Percentiles rank a stretch among this genome's conserved stretches.
Evolutionary conservation across 192 early-diverging fungal genomes (phyloP).

Genomic region (Chytriomyces sp.): DNA sequence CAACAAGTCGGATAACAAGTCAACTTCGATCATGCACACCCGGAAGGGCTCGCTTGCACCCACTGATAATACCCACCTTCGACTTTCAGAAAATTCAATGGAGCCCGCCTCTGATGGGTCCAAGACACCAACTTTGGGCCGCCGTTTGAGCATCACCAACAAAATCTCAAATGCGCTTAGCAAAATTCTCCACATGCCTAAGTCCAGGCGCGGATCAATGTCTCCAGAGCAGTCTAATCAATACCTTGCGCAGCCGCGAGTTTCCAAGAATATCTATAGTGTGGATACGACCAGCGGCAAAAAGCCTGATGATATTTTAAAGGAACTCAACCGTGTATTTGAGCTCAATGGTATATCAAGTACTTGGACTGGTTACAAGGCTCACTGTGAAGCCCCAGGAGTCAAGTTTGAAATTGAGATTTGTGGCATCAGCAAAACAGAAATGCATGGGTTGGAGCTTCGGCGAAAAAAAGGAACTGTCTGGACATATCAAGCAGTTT

Average conservation of each 20-base stretch:
- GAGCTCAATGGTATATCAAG: conserved; percentile 22
- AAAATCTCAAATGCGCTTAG: conserved; percentile 21
- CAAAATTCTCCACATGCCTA: conserved; percentile 17
- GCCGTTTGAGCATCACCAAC: conserved; percentile 1
- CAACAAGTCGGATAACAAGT: not conserved
- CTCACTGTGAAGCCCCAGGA: conserved; percentile 24
- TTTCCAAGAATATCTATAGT: conserved; percentile 36
- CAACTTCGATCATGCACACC: no score
- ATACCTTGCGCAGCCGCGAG: conserved; percentile 11
- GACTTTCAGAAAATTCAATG: not conserved
- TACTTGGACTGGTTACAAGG: conserved; percentile 32
- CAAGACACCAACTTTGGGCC: no score
- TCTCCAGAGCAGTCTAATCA: conserved; percentile 8
- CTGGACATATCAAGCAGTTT: conserved; percentile 45
- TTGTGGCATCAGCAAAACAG: conserved; percentile 41
- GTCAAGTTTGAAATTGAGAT: conserved; percentile 49
- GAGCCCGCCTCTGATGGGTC: no score
- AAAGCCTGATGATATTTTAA: conserved; percentile 37
- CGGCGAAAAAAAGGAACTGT: conserved; percentile 43
- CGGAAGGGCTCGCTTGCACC: not conserved
- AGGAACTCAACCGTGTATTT: conserved; percentile 45
- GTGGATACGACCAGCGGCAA: conserved; percentile 52
- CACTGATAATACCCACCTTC: not conserved
- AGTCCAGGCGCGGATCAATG: conserved; percentile 10
- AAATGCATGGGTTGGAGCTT: conserved; percentile 49